Percentiles rank a stretch among this genome's conserved stretches.
These are phyloP conservation scores for Populus euphratica DNA, from an alignment of 345 rosid species.

Conservation along the genomic window DNA sequence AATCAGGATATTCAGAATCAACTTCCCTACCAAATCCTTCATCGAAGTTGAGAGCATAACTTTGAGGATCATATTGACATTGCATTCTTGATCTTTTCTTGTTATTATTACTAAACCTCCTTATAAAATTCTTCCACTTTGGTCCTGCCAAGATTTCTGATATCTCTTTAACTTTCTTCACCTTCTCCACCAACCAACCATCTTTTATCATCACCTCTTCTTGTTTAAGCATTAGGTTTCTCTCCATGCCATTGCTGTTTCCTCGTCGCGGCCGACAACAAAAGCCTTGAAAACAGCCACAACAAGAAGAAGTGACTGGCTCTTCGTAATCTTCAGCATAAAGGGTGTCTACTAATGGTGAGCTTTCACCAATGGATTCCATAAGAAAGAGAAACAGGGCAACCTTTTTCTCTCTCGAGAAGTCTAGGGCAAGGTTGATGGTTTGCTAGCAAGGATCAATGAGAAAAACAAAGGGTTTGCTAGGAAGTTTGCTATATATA, in stretches of 20 bases:
- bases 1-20: slow-evolving; percentile 16
- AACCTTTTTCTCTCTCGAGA: too few species aligned
- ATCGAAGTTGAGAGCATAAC: slow-evolving; percentile 74
- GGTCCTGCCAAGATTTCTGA: slow-evolving; percentile 58
- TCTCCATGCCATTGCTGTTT: slow-evolving; percentile 7
- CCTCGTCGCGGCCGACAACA: slow-evolving; percentile 22
- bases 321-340: slow-evolving; percentile 32
- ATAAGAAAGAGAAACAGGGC: too few species aligned
- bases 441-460: too few species aligned
- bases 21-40: slow-evolving; percentile 34
- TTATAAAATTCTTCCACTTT: slow-evolving; percentile 59
- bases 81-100: slow-evolving; percentile 36
- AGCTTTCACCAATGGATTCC: background rate
- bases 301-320: slow-evolving; percentile 13
- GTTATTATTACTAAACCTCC: slow-evolving; percentile 31
- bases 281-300: slow-evolving; percentile 39
- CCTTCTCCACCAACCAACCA: slow-evolving; percentile 31
- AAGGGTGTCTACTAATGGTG: background rate
- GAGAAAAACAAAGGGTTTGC: too few species aligned
- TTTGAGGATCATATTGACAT: slow-evolving; percentile 55
- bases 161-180: slow-evolving; percentile 36
- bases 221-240: slow-evolving; percentile 5
- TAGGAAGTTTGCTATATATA: too few species aligned
- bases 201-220: slow-evolving; percentile 19
- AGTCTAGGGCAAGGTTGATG: too few species aligned